These are phyloP conservation scores for Thielaviopsis musarum DNA, from an alignment of 2,329 filamentous ascomycete species.

Conservation along the genomic window DNA sequence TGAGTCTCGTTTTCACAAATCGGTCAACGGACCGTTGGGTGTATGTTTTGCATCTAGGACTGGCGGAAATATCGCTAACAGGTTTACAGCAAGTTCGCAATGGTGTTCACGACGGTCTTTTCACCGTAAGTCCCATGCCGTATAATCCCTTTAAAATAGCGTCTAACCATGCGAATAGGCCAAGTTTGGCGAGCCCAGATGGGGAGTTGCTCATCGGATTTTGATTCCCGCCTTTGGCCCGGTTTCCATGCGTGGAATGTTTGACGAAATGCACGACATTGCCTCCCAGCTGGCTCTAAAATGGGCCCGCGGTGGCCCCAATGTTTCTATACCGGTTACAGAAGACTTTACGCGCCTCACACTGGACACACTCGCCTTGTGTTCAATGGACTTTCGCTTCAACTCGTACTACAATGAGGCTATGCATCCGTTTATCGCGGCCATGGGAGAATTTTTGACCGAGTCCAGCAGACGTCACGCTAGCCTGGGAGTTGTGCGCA, in stretches of 20 bases:
- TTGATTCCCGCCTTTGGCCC: conserved; percentile 56
- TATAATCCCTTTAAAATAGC: not conserved
- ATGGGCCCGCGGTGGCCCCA: conserved; percentile 46
- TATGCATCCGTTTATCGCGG: conserved; percentile 51
- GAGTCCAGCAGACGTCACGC: conserved; percentile 35
- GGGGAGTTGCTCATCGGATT: conserved; percentile 49
- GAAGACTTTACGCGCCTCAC: conserved; percentile 59
- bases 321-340: conserved; percentile 37
- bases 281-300: conserved; percentile 49
- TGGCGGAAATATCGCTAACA: conserved; percentile 1
- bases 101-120: conserved; percentile 47
- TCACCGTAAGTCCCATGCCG: conserved; percentile 31
- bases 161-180: conserved; percentile 19
- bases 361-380: conserved; percentile 55
- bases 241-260: conserved; percentile 50
- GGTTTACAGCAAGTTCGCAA: conserved; percentile 33
- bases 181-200: conserved; percentile 35
- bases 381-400: conserved; percentile 56
- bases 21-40: conserved; percentile 29
- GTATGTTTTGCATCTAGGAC: conserved; percentile 14
- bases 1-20: conserved; percentile 49
- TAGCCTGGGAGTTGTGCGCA: conserved; percentile 26
- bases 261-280: conserved; percentile 52
- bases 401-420: conserved; percentile 56
- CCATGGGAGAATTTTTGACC: conserved; percentile 47